phyloP scores from a whole-genome alignment of 2,329 filamentous ascomycete species.

The Colletotrichum sansevieriae region DNA sequence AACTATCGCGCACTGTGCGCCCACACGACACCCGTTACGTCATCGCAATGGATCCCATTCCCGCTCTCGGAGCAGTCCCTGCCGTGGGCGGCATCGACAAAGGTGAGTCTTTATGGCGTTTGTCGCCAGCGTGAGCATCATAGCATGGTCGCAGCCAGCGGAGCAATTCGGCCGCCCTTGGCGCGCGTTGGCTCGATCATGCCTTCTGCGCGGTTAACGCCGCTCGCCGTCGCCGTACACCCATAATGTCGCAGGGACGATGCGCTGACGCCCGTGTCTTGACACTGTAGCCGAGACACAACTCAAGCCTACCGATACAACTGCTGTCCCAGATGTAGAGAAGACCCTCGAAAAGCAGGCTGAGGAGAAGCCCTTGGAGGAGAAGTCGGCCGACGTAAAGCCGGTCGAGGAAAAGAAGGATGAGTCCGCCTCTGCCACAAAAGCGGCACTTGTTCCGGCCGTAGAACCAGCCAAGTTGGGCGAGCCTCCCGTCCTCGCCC shows the following conservation, averaged over 20 bases:
- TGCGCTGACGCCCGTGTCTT: slow-evolving; percentile 29
- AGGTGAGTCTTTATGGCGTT: slow-evolving; percentile 45
- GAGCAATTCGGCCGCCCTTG: not conserved
- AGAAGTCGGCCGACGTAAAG: not conserved
- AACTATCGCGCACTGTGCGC: slow-evolving; percentile 34
- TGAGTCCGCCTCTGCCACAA: slow-evolving; percentile 12
- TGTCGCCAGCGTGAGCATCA: not conserved
- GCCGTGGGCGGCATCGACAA: slow-evolving; percentile 46
- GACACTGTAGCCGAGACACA: slow-evolving; percentile 15
- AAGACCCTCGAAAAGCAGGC: slow-evolving; percentile 1
- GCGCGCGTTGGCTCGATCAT: not conserved
- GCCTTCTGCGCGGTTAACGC: not conserved
- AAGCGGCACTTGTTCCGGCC: slow-evolving; percentile 27
- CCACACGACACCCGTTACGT: slow-evolving; percentile 45
- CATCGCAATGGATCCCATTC: slow-evolving; percentile 52
- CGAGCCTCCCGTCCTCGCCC: slow-evolving; percentile 43
- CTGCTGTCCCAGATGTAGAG: slow-evolving; percentile 13
- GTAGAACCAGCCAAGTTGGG: slow-evolving; percentile 44
- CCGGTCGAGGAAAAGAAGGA: slow-evolving; percentile 30
- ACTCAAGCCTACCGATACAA: slow-evolving; percentile 19
- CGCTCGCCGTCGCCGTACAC: not conserved
- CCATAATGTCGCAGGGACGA: not conserved
- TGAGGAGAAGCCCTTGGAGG: not conserved
- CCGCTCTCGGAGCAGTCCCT: slow-evolving; percentile 38
- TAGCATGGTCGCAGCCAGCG: slow-evolving; percentile 30